Percentiles rank a stretch among this genome's conserved stretches.
Conservation (phyloP, 805 yeast species). For the Priceomyces castillae region DNA sequence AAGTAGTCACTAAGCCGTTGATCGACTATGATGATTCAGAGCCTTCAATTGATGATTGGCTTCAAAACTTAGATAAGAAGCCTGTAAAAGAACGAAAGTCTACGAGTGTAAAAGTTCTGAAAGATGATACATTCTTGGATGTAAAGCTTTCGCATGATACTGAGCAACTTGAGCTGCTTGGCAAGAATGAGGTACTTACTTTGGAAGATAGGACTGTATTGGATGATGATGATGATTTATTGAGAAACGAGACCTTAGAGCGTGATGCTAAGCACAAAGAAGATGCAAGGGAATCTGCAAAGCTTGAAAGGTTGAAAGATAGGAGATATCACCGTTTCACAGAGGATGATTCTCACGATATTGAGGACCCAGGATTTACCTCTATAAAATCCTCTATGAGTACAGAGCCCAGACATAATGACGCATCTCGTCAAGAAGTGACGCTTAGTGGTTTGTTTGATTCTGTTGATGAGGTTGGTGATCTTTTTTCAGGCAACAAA, state of each 20-base stretch:
- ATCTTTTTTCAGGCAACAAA: neutral
- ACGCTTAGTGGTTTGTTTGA: neutral
- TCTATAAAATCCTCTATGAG: neutral
- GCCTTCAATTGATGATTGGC: conserved; percentile 41
- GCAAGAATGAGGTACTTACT: conserved; percentile 49
- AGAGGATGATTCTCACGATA: neutral
- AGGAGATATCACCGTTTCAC: neutral
- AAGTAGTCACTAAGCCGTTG: conserved; percentile 21
- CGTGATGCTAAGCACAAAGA: conserved; percentile 25
- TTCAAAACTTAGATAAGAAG: conserved; percentile 26
- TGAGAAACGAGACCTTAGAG: conserved; percentile 39
- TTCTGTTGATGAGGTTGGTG: neutral
- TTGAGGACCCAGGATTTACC: neutral
- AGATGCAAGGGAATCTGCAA: conserved; percentile 24
- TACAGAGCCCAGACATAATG: neutral
- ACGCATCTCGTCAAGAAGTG: neutral
- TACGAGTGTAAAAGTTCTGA: neutral
- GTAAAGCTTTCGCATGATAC: conserved; percentile 46
- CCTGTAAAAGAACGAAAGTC: neutral
- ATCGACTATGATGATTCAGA: conserved; percentile 24
- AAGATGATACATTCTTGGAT: conserved; percentile 24
- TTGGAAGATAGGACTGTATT: conserved; percentile 48
- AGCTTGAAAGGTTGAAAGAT: conserved; percentile 21
- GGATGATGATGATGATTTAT: conserved; percentile 24
- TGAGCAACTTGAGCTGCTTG: conserved; percentile 32